phyloP scores from a whole-genome alignment of 192 early-diverging fungal genomes.

The Chytriomyces hyalinus region DNA sequence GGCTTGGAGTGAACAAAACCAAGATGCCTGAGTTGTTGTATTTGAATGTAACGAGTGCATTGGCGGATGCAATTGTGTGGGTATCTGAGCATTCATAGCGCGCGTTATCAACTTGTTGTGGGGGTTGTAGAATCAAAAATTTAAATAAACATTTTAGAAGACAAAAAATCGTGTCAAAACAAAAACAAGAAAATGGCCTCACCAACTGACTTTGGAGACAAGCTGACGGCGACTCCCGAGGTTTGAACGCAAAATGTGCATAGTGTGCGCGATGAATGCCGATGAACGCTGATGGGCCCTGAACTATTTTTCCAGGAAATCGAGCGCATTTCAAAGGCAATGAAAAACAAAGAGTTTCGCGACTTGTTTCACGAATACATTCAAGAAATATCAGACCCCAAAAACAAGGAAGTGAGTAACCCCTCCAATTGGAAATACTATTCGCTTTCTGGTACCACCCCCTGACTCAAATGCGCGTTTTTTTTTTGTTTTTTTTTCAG shows the following conservation, averaged over 20 bases:
- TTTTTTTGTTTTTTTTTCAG: constrained; percentile 26
- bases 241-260: neutral
- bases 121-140: too few species aligned
- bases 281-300: neutral
- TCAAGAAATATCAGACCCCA: constrained; percentile 63
- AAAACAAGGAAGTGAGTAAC: constrained; percentile 49
- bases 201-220: neutral
- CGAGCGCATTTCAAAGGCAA: constrained; percentile 50
- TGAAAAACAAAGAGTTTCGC: constrained; percentile 61
- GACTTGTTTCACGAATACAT: constrained; percentile 62
- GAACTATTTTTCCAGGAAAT: constrained; percentile 42
- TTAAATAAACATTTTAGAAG: neutral
- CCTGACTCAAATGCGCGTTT: too few species aligned
- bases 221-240: neutral
- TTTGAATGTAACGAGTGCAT: constrained; percentile 23
- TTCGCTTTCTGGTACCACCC: neutral
- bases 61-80: constrained; percentile 30
- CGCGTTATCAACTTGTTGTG: too few species aligned
- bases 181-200: constrained; percentile 5
- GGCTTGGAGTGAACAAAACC: constrained; percentile 58
- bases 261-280: neutral
- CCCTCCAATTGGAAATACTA: neutral
- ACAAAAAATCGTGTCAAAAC: neutral
- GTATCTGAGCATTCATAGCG: constrained; percentile 10
- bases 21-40: constrained; percentile 49